Conservation (phyloP, 345 rosid species). For the Noccaea caerulescens region DNA sequence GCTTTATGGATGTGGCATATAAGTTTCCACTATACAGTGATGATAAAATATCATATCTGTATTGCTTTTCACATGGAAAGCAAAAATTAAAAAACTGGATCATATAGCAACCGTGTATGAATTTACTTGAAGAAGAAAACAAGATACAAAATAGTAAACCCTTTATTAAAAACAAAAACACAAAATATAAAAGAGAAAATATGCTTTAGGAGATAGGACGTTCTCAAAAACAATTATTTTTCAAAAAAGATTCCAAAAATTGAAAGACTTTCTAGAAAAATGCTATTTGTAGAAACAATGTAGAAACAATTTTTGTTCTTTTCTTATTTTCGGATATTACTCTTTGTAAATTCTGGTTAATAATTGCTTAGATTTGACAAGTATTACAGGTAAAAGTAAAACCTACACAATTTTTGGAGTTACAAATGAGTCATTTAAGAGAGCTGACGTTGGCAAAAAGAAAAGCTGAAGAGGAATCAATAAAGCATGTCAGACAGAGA, state of each 20-base stretch:
- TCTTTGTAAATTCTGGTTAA: constrained; percentile 1
- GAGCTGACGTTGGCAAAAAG: constrained; percentile 10
- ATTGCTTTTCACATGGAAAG: neutral
- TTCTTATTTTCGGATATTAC: neutral
- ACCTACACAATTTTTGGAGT: neutral
- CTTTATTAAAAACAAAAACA: neutral
- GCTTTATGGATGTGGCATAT: neutral
- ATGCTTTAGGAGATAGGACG: neutral
- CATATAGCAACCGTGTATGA: constrained; percentile 1
- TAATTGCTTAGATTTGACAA: constrained; percentile 23
- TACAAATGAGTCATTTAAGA: constrained; percentile 18
- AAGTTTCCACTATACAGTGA: neutral
- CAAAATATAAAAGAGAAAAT: neutral
- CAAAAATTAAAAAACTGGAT: neutral
- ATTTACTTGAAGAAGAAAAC: neutral
- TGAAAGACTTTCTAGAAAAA: neutral
- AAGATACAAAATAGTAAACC: too few relatives aligned
- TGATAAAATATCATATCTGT: neutral
- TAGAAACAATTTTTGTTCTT: neutral
- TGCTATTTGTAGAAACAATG: neutral
- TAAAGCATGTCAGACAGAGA: constrained; percentile 18
- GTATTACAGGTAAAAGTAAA: neutral
- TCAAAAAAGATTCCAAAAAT: neutral
- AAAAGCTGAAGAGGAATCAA: constrained; percentile 14
- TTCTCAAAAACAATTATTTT: neutral